Evolutionary conservation across 768 basidiomycete species (phyloP).

Genomic region (Mycena maculata): DNA sequence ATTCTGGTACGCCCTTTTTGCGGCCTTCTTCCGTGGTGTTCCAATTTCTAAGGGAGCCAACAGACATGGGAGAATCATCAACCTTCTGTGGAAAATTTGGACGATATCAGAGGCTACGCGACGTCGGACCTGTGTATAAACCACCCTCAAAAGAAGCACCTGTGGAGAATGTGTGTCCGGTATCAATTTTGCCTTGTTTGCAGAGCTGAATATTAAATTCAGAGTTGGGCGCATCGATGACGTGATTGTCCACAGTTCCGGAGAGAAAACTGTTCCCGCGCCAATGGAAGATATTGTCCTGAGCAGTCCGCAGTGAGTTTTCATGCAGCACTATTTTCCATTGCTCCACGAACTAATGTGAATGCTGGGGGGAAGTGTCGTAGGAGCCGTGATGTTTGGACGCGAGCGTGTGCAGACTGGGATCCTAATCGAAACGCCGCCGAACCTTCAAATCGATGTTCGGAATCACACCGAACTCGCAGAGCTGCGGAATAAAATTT

Average conservation of each 20-base stretch:
- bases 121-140: slow-evolving; percentile 51
- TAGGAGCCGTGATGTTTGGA: slow-evolving; percentile 51
- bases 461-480: slow-evolving; percentile 42
- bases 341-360: neutral
- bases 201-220: neutral
- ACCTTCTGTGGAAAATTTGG: slow-evolving; percentile 47
- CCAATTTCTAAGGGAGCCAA: neutral
- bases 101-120: slow-evolving; percentile 50
- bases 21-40: neutral
- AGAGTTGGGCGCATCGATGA: slow-evolving; percentile 50
- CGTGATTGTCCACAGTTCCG: slow-evolving; percentile 43
- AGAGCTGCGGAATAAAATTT: slow-evolving; percentile 47
- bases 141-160: slow-evolving; percentile 51
- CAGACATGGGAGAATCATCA: slow-evolving; percentile 44
- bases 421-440: slow-evolving; percentile 44
- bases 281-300: slow-evolving; percentile 41
- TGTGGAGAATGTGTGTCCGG: slow-evolving; percentile 49
- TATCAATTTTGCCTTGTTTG: neutral
- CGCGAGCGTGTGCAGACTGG: slow-evolving; percentile 46
- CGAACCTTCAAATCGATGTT: slow-evolving; percentile 43
- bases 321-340: neutral
- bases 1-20: slow-evolving; percentile 44
- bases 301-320: slow-evolving; percentile 39
- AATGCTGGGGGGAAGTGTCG: neutral
- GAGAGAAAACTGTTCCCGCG: slow-evolving; percentile 47